These are phyloP conservation scores for Begonia peltatifolia DNA, from an alignment of 306 rosid genomes.

Conservation along the genomic window DNA sequence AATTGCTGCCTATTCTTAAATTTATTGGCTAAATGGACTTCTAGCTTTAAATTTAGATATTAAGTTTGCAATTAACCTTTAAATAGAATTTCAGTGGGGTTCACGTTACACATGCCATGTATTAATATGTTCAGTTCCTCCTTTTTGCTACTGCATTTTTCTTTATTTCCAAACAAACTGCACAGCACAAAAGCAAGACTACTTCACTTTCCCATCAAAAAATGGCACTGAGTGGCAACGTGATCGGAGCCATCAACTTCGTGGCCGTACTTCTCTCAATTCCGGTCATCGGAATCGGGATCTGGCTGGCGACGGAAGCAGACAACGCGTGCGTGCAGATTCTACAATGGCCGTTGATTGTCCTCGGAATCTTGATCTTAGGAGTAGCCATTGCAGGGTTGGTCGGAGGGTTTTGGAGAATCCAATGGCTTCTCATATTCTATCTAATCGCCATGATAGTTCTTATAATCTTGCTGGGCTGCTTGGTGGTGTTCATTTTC, in stretches of 20 bases:
- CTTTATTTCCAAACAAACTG: no score
- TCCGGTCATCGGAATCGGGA: slow-evolving; percentile 79
- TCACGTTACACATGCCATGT: no score
- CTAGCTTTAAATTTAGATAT: no score
- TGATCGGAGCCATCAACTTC: slow-evolving; percentile 69
- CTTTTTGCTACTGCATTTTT: no score
- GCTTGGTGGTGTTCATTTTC: slow-evolving; percentile 51
- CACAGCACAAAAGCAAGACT: no score
- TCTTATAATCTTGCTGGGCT: slow-evolving; percentile 36
- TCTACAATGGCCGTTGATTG: slow-evolving; percentile 79
- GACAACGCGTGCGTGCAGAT: slow-evolving; percentile 62
- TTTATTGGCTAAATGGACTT: no score
- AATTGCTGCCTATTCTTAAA: no score
- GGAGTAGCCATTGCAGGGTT: slow-evolving; percentile 58
- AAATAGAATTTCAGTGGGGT: no score
- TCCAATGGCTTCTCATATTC: slow-evolving; percentile 44
- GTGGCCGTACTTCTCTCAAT: slow-evolving; percentile 55
- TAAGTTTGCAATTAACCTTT: no score
- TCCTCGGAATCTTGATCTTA: slow-evolving; percentile 47
- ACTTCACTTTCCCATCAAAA: neutral
- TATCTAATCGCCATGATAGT: slow-evolving; percentile 76
- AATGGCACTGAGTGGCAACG: slow-evolving; percentile 74
- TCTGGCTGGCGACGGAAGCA: slow-evolving; percentile 64
- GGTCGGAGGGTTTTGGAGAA: slow-evolving; percentile 63
- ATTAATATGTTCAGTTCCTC: no score